Conservation (phyloP, 176 grass and related monocot species). For the Zoysia japonica region DNA sequence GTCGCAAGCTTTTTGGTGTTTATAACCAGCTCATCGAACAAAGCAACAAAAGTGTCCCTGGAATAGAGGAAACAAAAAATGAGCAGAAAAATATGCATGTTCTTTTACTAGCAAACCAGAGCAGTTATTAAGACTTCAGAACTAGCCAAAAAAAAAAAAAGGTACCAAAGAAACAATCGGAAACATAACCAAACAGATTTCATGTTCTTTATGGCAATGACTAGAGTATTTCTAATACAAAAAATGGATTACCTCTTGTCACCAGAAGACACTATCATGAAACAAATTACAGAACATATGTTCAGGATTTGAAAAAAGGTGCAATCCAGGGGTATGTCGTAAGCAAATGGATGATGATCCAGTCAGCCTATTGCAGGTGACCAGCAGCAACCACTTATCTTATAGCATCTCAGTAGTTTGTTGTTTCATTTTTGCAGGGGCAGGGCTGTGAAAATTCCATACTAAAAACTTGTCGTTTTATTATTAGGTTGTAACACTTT, state of each 20-base stretch:
- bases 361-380: neutral
- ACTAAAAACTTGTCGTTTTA: neutral
- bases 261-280: neutral
- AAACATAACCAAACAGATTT: neutral
- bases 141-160: neutral
- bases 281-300: neutral
- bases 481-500: slow-evolving; percentile 4
- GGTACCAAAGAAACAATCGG: neutral
- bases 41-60: slow-evolving; percentile 61
- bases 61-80: slow-evolving; percentile 20
- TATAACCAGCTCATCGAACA: slow-evolving; percentile 64
- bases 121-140: neutral
- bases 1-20: slow-evolving; percentile 76
- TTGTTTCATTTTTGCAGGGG: slow-evolving; percentile 14
- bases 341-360: neutral
- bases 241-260: neutral
- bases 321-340: neutral
- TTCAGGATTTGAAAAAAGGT: neutral
- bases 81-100: neutral
- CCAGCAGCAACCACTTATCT: neutral
- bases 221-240: neutral
- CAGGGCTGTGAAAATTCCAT: neutral
- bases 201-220: neutral
- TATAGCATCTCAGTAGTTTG: slow-evolving; percentile 9
- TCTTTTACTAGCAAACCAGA: neutral